Conservation (phyloP, 768 basidiomycete genomes). For the Macrolepiota fuliginosa region DNA sequence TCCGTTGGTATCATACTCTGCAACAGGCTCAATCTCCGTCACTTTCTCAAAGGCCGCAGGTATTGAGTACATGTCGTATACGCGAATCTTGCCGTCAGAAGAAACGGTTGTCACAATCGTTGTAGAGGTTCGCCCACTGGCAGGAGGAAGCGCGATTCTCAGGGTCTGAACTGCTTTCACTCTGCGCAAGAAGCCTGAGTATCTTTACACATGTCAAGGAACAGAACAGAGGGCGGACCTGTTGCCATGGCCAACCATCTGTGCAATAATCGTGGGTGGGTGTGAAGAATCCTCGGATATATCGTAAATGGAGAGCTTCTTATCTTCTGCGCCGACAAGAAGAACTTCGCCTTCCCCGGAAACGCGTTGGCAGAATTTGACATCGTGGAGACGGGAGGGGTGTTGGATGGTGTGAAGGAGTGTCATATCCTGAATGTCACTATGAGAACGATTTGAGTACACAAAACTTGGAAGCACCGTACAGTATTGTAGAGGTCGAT, state of each 20-base stretch:
- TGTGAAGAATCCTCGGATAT: slow-evolving; percentile 42
- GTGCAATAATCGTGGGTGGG: slow-evolving; percentile 60
- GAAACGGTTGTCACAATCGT: slow-evolving; percentile 77
- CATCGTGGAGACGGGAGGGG: slow-evolving; percentile 80
- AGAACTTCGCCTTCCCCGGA: slow-evolving; percentile 63
- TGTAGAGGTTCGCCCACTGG: slow-evolving; percentile 37
- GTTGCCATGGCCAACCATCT: slow-evolving; percentile 80
- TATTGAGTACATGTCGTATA: slow-evolving; percentile 67
- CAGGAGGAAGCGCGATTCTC: slow-evolving; percentile 51
- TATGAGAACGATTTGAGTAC: neutral
- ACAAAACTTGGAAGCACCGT: slow-evolving; percentile 14
- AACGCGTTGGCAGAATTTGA: slow-evolving; percentile 68
- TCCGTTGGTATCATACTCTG: slow-evolving; percentile 80
- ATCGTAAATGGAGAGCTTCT: slow-evolving; percentile 77
- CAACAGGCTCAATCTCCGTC: slow-evolving; percentile 50
- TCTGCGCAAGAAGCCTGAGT: slow-evolving; percentile 33
- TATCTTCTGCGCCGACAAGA: slow-evolving; percentile 87
- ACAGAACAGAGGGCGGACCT: slow-evolving; percentile 45
- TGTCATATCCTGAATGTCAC: slow-evolving; percentile 64
- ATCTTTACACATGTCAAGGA: slow-evolving; percentile 2
- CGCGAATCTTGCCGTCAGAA: slow-evolving; percentile 82
- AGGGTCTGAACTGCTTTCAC: slow-evolving; percentile 80
- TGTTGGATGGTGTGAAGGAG: slow-evolving; percentile 73
- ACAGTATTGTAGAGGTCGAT: slow-evolving; percentile 87
- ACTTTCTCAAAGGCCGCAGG: slow-evolving; percentile 25